Base-by-base conservation (phyloP, 768 basidiomycete genomes). In the Leccinum subtestaceum region DNA sequence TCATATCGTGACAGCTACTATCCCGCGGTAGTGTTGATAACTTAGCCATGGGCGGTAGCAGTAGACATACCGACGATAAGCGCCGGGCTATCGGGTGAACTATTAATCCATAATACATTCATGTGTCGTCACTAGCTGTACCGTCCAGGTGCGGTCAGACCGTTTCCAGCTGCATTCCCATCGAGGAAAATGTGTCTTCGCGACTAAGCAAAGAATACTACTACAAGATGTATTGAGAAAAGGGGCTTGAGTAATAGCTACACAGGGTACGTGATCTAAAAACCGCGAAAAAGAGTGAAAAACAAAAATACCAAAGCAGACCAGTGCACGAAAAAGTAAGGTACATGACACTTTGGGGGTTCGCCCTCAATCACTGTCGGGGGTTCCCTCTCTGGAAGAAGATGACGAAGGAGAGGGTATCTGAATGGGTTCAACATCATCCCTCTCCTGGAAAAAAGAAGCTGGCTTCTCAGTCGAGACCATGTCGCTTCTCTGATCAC, bases 381-480 rank as follows among this genome's bases (percentile, higher is more conserved):
- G 65, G 46, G 72, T 67, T 12, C 68, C 66, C 2, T 68, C 72
- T 49, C 70, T 75, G 19, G 76, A 65, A 51, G 80, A 76, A 38
- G 81, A 79, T 48, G 81, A 76, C 40, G 67, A 67, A n/a, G 84
- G 84, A 12, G 86, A 84, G 15, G 76, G 71, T 56, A 78, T 74
- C 46, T 76, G 69, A 55, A 87, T 84, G 34, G 75, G 69, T 62
- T 87, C 86, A 6, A 84, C 76, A 63, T 88, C 76, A 64, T 88
- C 85, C 66, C 82, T 81, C 70, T 83, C 84, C 55, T 85, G 81
- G 10, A 82, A 71, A 47, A 81, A 80, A 34, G 80, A 78, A 11
- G 84, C 83, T 60, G 83, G 82, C 38, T 80, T 80, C n/a, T 81
- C 81, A 53, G 82, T 81, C 17, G 76, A 76, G 2, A 81, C 81